Conservation (phyloP, 164 flowering plant genomes). For the Magnolia kwangsiensis region DNA sequence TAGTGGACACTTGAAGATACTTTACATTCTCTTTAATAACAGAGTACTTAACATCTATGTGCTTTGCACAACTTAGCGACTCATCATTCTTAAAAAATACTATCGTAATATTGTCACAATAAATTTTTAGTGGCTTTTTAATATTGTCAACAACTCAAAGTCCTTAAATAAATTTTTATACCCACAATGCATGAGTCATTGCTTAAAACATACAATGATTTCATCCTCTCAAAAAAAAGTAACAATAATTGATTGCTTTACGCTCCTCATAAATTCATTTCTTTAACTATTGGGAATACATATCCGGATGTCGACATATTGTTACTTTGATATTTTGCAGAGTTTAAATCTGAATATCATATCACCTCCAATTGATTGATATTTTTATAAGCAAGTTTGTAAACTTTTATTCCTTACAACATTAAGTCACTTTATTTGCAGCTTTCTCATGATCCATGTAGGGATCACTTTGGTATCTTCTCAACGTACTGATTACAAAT, state of each 20-base stretch:
- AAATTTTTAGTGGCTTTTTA: background rate
- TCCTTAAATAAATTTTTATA: background rate
- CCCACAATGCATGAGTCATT: background rate
- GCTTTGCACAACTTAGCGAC: background rate
- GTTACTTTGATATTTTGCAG: background rate
- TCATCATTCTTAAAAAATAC: too few species aligned
- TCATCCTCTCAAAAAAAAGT: background rate
- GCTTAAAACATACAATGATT: background rate
- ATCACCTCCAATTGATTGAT: background rate
- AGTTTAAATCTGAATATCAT: background rate
- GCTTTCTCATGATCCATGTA: background rate
- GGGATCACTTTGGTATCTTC: background rate
- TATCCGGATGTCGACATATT: background rate
- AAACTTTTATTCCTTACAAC: background rate
- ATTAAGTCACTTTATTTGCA: background rate
- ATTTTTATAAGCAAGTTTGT: background rate
- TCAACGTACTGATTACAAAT: background rate
- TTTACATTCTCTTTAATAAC: background rate
- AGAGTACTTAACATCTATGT: background rate
- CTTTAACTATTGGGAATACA: background rate
- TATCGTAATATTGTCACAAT: too few species aligned
- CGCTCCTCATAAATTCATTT: background rate
- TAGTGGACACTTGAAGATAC: background rate
- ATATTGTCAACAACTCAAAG: background rate
- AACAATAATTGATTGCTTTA: too few species aligned